Base-by-base conservation (phyloP, 352 stramenopile species). In the Pythium scleroteichum region DNA sequence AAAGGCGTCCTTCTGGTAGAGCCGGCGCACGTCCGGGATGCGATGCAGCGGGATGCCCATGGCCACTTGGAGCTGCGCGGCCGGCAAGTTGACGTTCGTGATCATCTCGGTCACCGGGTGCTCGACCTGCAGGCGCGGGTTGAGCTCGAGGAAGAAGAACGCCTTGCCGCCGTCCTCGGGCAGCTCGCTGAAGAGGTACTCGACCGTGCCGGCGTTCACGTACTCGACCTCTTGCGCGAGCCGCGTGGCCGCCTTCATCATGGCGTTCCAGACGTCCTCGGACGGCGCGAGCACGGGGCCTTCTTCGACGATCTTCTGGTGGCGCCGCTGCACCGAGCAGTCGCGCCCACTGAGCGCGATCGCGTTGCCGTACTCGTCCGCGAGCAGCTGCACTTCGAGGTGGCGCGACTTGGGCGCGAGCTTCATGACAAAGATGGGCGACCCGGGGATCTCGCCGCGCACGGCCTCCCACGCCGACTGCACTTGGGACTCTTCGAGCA, bases 301-400 rank as follows among this genome's bases (percentile, higher is more conserved):
- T 85, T 99, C 98, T 82, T 99, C 97, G 57, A 99, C 98, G 67
- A 99, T 99, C 85, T 99, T 99, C 82, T 99, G 98, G 79, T 99
- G 97, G 33, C 98, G 88, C 64, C 98, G 85, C 79, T 99, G 97
- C 20, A 99, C 96, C 23, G 95, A 99, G 81, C 98, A 99, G 86
- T 99, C 98, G 62, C 98, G 92, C 14, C 97, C 97, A 72, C 97
- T 99, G 17, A 99, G 82, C 10, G 98, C 96, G 66, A 99, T 98
- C 32, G 96, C 97, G 65, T 99, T 94, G 47, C 97, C 97, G 72
- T 99, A 99, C 50, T 98, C 89, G 75, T 99, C 98, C 0, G 97
- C 97, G 33, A 99, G 76, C 17, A 99, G 75, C 80, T 99, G 98
- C 38, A 99, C 97, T 76, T 99, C 97, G 39, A 99, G 86, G 75